Percentiles rank a stretch among this genome's conserved stretches.
Conservation (phyloP, 139 green algal genomes). For the Helicosporidium sp. region DNA sequence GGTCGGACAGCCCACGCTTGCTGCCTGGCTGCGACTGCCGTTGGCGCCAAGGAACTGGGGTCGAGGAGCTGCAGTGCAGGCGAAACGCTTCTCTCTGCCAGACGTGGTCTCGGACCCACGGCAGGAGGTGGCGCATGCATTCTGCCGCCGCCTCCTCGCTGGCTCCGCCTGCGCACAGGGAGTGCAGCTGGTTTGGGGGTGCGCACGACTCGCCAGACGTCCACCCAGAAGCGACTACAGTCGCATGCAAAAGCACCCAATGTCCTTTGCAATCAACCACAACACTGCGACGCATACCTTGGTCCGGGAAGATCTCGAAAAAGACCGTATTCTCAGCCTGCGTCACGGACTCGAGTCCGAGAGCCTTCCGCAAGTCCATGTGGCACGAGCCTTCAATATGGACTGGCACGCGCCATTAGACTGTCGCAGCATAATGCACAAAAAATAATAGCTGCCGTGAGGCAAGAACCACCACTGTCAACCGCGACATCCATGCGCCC, state of each 20-base stretch:
- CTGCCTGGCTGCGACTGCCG: too few relatives aligned
- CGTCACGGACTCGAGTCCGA: slow-evolving; percentile 1
- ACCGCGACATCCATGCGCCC: not conserved
- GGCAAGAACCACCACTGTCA: too few relatives aligned
- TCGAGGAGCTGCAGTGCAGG: slow-evolving; percentile 3
- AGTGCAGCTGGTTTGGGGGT: too few relatives aligned
- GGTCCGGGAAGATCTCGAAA: slow-evolving; percentile 1
- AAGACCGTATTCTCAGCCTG: slow-evolving; percentile 3
- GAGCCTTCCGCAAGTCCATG: slow-evolving; percentile 1
- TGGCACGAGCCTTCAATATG: not conserved
- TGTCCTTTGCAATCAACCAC: not conserved
- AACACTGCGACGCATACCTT: not conserved
- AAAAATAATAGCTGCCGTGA: not conserved
- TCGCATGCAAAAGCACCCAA: not conserved
- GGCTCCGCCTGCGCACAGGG: too few relatives aligned
- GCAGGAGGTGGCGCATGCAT: slow-evolving; percentile 4
- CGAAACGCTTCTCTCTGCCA: slow-evolving; percentile 30
- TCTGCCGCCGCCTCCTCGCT: too few relatives aligned
- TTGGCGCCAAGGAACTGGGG: slow-evolving; percentile 2
- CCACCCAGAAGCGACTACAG: not conserved
- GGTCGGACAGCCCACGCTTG: too few relatives aligned
- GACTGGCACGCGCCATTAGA: not conserved
- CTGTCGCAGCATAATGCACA: not conserved
- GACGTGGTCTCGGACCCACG: slow-evolving; percentile 13
- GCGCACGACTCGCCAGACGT: not conserved